phyloP scores from a whole-genome alignment of 768 basidiomycete species.

The Suillus cothurnatus region DNA sequence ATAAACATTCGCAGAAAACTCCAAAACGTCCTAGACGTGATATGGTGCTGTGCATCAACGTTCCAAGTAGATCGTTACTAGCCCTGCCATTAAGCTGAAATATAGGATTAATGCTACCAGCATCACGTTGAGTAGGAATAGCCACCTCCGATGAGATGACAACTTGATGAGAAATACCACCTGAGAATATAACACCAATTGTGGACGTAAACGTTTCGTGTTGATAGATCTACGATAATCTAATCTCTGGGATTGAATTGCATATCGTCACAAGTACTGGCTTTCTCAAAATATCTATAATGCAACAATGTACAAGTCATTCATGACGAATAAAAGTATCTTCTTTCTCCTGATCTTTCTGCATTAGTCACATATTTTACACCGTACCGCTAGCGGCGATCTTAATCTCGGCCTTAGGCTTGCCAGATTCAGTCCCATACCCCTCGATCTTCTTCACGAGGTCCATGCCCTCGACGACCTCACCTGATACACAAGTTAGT shows the following conservation, averaged over 20 bases:
- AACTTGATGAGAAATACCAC: too few relatives aligned
- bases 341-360: conserved; percentile 3
- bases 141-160: too few relatives aligned
- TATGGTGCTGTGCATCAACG: not conserved
- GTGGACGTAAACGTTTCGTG: not conserved
- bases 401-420: conserved; percentile 43
- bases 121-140: too few relatives aligned
- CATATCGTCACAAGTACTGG: not conserved
- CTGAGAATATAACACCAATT: not conserved
- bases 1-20: not conserved
- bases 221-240: not conserved
- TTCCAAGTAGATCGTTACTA: not conserved
- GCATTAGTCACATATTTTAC: conserved; percentile 12
- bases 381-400: conserved; percentile 57
- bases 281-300: conserved; percentile 6
- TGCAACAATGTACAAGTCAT: conserved; percentile 11
- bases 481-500: conserved; percentile 38
- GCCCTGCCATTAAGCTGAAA: not conserved
- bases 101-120: not conserved
- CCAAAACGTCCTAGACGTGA: not conserved
- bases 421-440: conserved; percentile 41
- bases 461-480: conserved; percentile 69
- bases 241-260: not conserved
- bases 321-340: conserved; percentile 7
- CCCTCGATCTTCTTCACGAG: conserved; percentile 49